Percentiles rank a stretch among this genome's conserved stretches.
Conservation (phyloP, 768 basidiomycete species). For the Boletus pseudopeckii region DNA sequence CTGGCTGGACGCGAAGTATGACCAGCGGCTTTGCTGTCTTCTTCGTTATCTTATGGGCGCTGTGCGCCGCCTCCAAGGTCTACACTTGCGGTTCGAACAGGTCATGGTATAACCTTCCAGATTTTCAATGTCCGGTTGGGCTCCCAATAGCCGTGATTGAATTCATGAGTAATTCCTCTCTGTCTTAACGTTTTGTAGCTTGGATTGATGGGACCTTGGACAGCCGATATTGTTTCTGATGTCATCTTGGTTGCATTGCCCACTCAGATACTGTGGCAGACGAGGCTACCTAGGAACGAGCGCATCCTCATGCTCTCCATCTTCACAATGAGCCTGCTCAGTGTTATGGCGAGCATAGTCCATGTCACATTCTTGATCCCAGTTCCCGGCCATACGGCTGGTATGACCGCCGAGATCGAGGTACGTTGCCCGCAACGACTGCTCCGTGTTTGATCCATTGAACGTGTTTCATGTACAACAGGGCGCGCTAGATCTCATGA, state of each 20-base stretch:
- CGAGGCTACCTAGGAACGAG: conserved; percentile 2
- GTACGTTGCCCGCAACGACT: neutral
- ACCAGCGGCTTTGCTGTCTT: neutral
- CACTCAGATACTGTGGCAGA: conserved; percentile 2
- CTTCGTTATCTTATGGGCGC: conserved; percentile 10
- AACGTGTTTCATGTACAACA: conserved; percentile 1
- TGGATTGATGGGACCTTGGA: neutral
- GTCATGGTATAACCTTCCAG: conserved; percentile 6
- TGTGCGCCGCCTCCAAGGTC: conserved; percentile 2
- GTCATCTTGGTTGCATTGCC: conserved; percentile 11
- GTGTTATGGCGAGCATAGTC: conserved; percentile 4
- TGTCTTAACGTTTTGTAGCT: neutral
- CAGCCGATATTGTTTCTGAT: conserved; percentile 13
- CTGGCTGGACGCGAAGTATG: neutral
- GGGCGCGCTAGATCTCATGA: conserved; percentile 14
- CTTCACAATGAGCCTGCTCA: conserved; percentile 12
- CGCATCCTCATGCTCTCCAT: conserved; percentile 11
- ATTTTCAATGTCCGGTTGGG: conserved; percentile 1
- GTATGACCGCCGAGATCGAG: conserved; percentile 16
- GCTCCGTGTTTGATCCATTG: neutral
- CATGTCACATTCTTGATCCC: conserved; percentile 16
- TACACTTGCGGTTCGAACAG: conserved; percentile 11
- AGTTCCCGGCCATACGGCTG: neutral
- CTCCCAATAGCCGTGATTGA: neutral
- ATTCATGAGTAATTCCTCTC: conserved; percentile 1